A percentile compares a stretch with the other conserved stretches of the same genome.
phyloP scores from a whole-genome alignment of 2,329 filamentous ascomycete genomes.

The Monilinia fructicola region DNA sequence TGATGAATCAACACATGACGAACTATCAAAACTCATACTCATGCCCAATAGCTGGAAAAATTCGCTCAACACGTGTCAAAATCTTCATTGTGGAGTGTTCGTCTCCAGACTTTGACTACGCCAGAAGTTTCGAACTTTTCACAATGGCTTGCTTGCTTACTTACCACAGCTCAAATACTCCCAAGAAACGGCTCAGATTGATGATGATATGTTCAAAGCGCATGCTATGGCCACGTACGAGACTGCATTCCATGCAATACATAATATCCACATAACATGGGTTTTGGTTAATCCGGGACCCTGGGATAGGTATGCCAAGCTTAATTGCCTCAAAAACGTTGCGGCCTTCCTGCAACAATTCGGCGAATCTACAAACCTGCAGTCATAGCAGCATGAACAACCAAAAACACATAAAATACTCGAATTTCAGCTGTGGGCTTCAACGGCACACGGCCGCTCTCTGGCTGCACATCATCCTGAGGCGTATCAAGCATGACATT shows the following conservation, averaged over 20 bases:
- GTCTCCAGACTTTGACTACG: slow-evolving; percentile 22
- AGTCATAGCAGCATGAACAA: neutral
- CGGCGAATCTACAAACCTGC: slow-evolving; percentile 16
- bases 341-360: slow-evolving; percentile 12
- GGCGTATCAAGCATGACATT: slow-evolving; percentile 21
- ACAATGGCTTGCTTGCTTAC: slow-evolving; percentile 16
- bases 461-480: slow-evolving; percentile 14
- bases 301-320: slow-evolving; percentile 18
- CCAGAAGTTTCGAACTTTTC: slow-evolving; percentile 1
- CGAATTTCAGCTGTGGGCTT: slow-evolving; percentile 7
- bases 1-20: slow-evolving; percentile 1
- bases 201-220: neutral
- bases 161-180: slow-evolving; percentile 8
- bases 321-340: neutral
- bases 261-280: neutral
- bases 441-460: slow-evolving; percentile 4
- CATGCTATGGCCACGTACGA: slow-evolving; percentile 11
- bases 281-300: slow-evolving; percentile 6
- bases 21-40: neutral
- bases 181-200: slow-evolving; percentile 10
- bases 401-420: slow-evolving; percentile 2
- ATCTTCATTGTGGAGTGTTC: slow-evolving; percentile 10
- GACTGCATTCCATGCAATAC: slow-evolving; percentile 11
- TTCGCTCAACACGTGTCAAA: slow-evolving; percentile 19
- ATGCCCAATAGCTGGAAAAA: slow-evolving; percentile 9